Evolutionary conservation across 306 rosid genomes (phyloP).

Genomic region (Lotus japonicus): DNA sequence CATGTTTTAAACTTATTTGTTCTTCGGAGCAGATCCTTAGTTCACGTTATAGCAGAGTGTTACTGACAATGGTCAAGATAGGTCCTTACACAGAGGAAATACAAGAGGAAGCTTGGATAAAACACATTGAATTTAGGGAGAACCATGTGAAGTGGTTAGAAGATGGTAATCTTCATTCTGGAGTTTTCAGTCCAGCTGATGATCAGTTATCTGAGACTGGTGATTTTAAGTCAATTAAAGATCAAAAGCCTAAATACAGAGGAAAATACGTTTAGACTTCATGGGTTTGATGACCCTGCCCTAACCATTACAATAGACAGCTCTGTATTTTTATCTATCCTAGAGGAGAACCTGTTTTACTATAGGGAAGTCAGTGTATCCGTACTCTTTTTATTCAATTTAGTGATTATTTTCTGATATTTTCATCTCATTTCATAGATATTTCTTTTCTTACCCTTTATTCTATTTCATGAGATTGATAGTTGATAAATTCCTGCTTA

Average conservation of each 20-base stretch:
- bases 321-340: not conserved
- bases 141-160: constrained; percentile 91
- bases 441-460: not conserved
- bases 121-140: constrained; percentile 71
- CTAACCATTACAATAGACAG: not conserved
- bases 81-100: constrained; percentile 66
- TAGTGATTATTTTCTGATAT: not conserved
- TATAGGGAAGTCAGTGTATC: constrained; percentile 4
- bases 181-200: constrained; percentile 66
- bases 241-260: constrained; percentile 76
- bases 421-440: not conserved
- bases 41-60: constrained; percentile 79
- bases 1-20: constrained; percentile 60
- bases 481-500: not conserved
- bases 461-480: not conserved
- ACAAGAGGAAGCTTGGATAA: constrained; percentile 58
- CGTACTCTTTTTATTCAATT: constrained; percentile 1
- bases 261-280: constrained; percentile 77
- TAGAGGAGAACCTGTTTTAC: not conserved
- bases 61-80: constrained; percentile 78
- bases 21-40: constrained; percentile 88
- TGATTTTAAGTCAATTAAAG: constrained; percentile 52
- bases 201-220: constrained; percentile 24
- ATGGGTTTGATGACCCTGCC: not conserved
- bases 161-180: constrained; percentile 96